These are phyloP conservation scores for Hibiscus tridactylites DNA, from an alignment of 345 rosid species.

Conservation along the genomic window DNA sequence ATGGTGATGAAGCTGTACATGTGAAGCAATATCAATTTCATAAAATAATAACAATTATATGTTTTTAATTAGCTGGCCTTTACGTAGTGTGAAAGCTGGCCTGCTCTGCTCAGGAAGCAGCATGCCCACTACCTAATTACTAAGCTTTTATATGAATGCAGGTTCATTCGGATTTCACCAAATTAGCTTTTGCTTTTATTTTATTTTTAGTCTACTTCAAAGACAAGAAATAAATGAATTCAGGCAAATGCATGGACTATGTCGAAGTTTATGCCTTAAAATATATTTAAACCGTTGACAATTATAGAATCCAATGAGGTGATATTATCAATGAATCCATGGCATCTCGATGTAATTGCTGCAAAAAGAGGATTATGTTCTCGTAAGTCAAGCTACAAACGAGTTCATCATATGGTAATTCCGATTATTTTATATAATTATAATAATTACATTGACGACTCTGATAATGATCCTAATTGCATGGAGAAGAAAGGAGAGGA, in stretches of 20 bases:
- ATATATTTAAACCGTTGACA: not conserved
- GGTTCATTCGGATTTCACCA: too few species aligned
- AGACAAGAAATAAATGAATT: too few species aligned
- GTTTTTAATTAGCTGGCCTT: conserved; percentile 7
- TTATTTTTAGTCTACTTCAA: too few species aligned
- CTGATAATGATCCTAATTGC: not conserved
- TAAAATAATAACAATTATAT: not conserved
- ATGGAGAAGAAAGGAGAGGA: not conserved
- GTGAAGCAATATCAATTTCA: conserved; percentile 14
- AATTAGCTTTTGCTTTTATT: too few species aligned
- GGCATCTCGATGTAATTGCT: not conserved
- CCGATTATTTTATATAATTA: not conserved
- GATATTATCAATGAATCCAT: not conserved
- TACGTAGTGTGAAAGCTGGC: not conserved
- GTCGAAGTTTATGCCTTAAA: too few species aligned
- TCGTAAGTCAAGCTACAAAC: too few species aligned
- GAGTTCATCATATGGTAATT: not conserved
- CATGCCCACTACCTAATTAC: not conserved
- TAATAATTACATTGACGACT: not conserved
- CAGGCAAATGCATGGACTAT: too few species aligned
- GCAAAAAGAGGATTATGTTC: too few species aligned
- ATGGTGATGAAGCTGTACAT: too few species aligned
- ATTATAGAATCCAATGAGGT: not conserved
- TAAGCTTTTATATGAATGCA: too few species aligned
- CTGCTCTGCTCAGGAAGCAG: conserved; percentile 1